Percentiles rank a stretch among this genome's conserved stretches.
Evolutionary conservation across 1,139 yeast genomes (phyloP).

Genomic region (Magnusiomyces paraingens): DNA sequence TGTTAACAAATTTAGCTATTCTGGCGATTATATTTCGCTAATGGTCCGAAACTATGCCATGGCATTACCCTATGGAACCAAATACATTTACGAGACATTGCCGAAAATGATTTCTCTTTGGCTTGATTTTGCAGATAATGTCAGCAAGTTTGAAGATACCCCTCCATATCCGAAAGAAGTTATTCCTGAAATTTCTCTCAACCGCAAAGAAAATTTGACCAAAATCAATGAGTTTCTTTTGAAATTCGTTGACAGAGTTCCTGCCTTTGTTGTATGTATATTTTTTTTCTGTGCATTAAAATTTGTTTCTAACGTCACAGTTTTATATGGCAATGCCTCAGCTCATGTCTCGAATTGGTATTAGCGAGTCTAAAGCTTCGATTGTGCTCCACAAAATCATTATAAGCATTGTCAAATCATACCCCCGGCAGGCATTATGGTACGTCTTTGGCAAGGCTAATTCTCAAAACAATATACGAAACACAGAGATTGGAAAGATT

Average conservation of each 20-base stretch:
- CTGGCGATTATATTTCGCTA: conserved; percentile 41
- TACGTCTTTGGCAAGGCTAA: conserved; percentile 67
- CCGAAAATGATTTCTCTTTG: conserved; percentile 88
- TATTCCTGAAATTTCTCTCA: conserved; percentile 17
- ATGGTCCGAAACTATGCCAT: conserved; percentile 60
- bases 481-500: conserved; percentile 41
- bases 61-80: conserved; percentile 63
- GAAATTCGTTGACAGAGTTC: conserved; percentile 42
- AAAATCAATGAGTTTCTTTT: conserved; percentile 33
- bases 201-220: conserved; percentile 21
- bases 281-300: neutral
- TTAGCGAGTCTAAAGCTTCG: conserved; percentile 52
- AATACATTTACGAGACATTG: conserved; percentile 72
- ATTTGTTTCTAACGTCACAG: neutral
- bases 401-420: conserved; percentile 47
- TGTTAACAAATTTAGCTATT: conserved; percentile 3
- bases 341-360: conserved; percentile 70
- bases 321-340: conserved; percentile 90
- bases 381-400: conserved; percentile 52
- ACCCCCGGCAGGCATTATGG: conserved; percentile 85
- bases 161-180: neutral
- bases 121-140: conserved; percentile 69
- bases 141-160: conserved; percentile 9
- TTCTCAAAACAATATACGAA: conserved; percentile 57
- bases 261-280: conserved; percentile 41